Evolutionary conservation across 2,329 filamentous ascomycete genomes (phyloP), one percentile per base, ranked within the genome.

Genomic region (Triangularia verruculosa): DNA sequence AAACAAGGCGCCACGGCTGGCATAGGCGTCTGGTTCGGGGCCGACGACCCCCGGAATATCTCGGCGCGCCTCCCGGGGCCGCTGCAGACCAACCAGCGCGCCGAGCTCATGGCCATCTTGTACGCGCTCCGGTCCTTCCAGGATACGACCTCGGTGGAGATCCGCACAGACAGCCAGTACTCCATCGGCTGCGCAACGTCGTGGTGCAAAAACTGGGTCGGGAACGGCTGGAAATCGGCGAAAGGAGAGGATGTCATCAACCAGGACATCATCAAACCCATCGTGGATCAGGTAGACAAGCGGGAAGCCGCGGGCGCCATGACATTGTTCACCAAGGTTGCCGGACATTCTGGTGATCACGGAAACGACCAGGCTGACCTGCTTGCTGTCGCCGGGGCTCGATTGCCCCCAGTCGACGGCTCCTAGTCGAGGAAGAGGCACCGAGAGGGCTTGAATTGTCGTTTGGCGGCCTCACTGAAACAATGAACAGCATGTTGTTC

Each of bases 21-120:
- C 15, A 20, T 47, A 0, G 87, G 87, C 22, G 87, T 90, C 28
- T 90, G 76, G 70, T 90, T 90, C 70, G 87, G 86, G 6, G 70
- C 74, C n/a, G 75, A 75, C 1, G 87, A 90, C 71, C 67, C 77
- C 27, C 81, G 39, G 67, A 89, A 88, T 72, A 74, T 96, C 24
- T 91, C 91, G 13, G 93, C 96, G 76, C 87, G 88, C 4, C 84
- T 97, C 2, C 77, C 82, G 58, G 92, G 92, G 57, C 80, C 83
- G 15, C 82, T 83, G 11, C 95, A 98, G 77, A 98, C 95, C 1
- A 99, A 99, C 74, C 92, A 98, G 75, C 90, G 95, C 3, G 95
- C 94, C 17, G 95, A 99, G 78, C 81, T 99, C 64, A 93, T 91
- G 22, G 95, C 93, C 7, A 89, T 98, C 67, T 81, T 91, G 28